Conservation (phyloP, 1,284 basidiomycete species). For the Mycena citricolor region DNA sequence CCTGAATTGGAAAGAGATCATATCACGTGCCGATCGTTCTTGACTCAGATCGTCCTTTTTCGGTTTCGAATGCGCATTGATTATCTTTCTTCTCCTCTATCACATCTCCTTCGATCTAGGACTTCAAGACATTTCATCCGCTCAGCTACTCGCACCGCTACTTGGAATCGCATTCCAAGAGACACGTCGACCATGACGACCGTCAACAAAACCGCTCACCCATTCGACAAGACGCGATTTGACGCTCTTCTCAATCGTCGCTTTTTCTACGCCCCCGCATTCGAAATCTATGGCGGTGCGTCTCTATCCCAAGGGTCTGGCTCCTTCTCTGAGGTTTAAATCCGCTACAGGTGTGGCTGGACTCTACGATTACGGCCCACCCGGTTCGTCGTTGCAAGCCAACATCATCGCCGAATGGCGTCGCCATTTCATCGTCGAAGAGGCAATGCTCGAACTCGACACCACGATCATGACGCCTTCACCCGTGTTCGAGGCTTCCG, state of each 20-base stretch:
- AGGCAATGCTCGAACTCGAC: conserved; percentile 98
- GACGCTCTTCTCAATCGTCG: conserved; percentile 88
- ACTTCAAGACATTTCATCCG: no score
- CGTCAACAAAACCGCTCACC: conserved; percentile 84
- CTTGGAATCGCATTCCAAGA: no score
- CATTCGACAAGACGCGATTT: conserved; percentile 87
- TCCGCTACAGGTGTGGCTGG: conserved; percentile 79
- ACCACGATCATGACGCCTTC: conserved; percentile 97
- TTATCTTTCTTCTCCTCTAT: no score
- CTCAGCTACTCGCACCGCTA: no score
- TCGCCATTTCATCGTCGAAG: conserved; percentile 97
- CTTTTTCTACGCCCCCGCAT: conserved; percentile 98
- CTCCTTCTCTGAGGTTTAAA: conserved; percentile 8
- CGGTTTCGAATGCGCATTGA: no score
- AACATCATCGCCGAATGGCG: conserved; percentile 98
- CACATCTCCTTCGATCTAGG: no score
- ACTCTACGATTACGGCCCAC: conserved; percentile 94
- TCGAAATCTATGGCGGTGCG: conserved; percentile 96
- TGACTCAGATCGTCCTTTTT: no score
- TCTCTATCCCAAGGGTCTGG: conserved; percentile 13
- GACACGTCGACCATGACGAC: no score
- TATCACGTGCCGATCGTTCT: no score
- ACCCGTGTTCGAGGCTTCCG: conserved; percentile 95
- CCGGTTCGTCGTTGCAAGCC: conserved; percentile 93
- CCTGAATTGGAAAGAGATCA: no score